Conservation (phyloP, 177 flowering plant genomes). For the Vitis hybrid region DNA sequence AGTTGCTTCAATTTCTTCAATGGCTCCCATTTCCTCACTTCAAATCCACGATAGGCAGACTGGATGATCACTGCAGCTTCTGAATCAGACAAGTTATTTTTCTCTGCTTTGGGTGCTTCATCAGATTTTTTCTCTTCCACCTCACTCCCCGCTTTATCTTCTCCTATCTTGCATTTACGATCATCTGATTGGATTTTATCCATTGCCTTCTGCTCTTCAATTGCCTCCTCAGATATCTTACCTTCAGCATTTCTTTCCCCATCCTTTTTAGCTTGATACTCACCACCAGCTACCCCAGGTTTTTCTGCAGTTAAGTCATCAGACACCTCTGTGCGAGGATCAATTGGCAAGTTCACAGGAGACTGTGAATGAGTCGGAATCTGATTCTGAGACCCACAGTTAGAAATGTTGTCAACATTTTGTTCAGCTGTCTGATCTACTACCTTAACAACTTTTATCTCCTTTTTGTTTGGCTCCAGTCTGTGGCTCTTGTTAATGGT, state of each 20-base stretch:
- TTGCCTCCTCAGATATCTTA: neutral
- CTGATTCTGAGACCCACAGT: neutral
- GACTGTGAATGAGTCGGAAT: neutral
- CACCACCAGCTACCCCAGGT: slow-evolving; percentile 5
- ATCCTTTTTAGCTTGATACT: neutral
- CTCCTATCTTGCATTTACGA: neutral
- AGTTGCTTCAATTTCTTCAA: slow-evolving; percentile 70
- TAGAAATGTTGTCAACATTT: neutral
- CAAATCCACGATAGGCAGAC: slow-evolving; percentile 66
- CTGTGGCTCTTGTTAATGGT: neutral
- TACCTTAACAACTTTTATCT: slow-evolving; percentile 11
- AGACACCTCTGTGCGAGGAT: neutral
- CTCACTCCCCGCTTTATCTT: slow-evolving; percentile 2
- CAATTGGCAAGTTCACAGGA: neutral
- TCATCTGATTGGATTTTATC: neutral
- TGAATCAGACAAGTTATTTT: slow-evolving; percentile 26
- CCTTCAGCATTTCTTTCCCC: neutral
- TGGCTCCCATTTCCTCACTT: slow-evolving; percentile 66
- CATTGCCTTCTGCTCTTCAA: neutral
- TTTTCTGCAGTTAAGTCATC: neutral
- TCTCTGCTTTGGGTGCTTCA: neutral
- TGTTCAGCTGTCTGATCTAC: slow-evolving; percentile 2
- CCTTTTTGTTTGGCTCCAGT: slow-evolving; percentile 7
- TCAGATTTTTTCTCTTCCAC: neutral
- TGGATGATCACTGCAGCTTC: slow-evolving; percentile 70